Evolutionary conservation across 768 basidiomycete genomes (phyloP).

Genomic region (Russula ochroleuca): DNA sequence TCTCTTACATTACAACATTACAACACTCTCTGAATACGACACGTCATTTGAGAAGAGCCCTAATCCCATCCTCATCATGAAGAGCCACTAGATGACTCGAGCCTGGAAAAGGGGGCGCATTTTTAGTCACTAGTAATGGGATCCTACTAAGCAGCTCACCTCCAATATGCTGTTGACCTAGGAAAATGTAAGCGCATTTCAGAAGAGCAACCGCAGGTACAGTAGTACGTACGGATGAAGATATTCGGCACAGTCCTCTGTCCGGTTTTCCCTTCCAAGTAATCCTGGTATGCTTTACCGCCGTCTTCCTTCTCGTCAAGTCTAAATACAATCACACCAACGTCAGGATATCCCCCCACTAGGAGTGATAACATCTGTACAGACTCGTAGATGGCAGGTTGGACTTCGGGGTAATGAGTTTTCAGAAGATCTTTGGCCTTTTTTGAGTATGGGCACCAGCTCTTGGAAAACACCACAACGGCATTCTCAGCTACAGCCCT

Average conservation of each 20-base stretch:
- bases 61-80: neutral
- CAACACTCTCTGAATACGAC: too few relatives aligned
- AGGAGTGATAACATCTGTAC: conserved; percentile 9
- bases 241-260: conserved; percentile 75
- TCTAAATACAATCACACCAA: conserved; percentile 35
- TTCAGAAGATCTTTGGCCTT: conserved; percentile 38
- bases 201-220: too few relatives aligned
- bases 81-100: neutral
- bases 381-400: conserved; percentile 36
- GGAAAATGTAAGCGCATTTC: neutral
- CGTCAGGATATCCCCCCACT: neutral
- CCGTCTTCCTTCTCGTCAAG: conserved; percentile 58
- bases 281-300: conserved; percentile 49
- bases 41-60: conserved; percentile 4
- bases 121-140: neutral
- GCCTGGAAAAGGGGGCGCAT: neutral
- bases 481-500: conserved; percentile 35
- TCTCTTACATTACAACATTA: neutral
- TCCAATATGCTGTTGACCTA: conserved; percentile 52
- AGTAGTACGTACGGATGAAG: conserved; percentile 54
- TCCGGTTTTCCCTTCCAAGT: conserved; percentile 56
- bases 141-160: conserved; percentile 33
- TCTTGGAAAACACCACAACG: conserved; percentile 41
- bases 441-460: conserved; percentile 39
- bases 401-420: conserved; percentile 30